Evolutionary conservation across 495 filamentous ascomycete genomes (phyloP).

Genomic region (Penicillium paradoxum): DNA sequence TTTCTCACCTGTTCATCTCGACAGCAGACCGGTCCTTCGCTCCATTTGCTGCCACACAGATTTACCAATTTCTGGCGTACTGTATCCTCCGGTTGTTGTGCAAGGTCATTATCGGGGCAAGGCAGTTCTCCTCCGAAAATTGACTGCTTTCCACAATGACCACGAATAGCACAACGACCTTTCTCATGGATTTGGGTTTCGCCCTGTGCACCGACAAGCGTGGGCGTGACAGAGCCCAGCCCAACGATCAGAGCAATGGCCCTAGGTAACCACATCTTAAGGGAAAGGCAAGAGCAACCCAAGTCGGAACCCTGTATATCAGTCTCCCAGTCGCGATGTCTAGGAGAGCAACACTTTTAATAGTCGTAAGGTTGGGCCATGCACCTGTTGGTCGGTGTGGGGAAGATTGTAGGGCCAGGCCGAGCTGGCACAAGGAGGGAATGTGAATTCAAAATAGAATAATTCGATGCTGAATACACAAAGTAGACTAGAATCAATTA

Average conservation of each 20-base stretch:
- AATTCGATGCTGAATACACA: not conserved
- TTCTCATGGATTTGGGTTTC: slow-evolving; percentile 70
- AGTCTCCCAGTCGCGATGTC: not conserved
- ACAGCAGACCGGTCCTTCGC: slow-evolving; percentile 77
- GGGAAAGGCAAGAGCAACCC: not conserved
- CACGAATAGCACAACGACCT: slow-evolving; percentile 86
- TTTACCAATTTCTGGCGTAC: slow-evolving; percentile 72
- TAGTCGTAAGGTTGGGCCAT: slow-evolving; percentile 6
- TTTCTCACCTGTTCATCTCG: slow-evolving; percentile 64
- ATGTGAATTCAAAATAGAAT: not conserved
- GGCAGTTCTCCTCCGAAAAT: slow-evolving; percentile 85
- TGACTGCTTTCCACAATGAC: slow-evolving; percentile 82
- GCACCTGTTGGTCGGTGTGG: slow-evolving; percentile 5
- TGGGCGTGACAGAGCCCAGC: slow-evolving; percentile 28
- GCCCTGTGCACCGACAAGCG: slow-evolving; percentile 30
- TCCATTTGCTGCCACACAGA: slow-evolving; percentile 84
- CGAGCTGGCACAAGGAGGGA: not conserved
- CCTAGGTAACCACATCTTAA: slow-evolving; percentile 34
- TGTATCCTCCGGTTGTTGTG: slow-evolving; percentile 62
- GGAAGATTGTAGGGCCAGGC: slow-evolving; percentile 3
- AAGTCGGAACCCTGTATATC: not conserved
- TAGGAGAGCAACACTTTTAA: not conserved
- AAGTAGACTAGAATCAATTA: not conserved
- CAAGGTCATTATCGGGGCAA: slow-evolving; percentile 87
- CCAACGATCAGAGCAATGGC: slow-evolving; percentile 25